These are phyloP conservation scores for Lachnellula cervina DNA, from an alignment of 2,329 filamentous ascomycete genomes.

Conservation along the genomic window DNA sequence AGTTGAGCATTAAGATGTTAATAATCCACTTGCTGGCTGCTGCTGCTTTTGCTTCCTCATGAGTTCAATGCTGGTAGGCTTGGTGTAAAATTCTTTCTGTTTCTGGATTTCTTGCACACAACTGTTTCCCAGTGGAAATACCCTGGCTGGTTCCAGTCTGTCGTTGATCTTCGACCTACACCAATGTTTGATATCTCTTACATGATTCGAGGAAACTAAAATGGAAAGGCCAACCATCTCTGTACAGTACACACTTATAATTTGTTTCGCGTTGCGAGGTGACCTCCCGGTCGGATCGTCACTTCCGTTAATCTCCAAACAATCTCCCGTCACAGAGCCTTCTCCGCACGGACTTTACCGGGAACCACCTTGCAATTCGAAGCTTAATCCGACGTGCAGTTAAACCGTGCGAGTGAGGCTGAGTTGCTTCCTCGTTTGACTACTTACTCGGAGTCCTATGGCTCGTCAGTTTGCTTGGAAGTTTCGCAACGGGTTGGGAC, in stretches of 20 bases:
- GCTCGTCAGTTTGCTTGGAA: background rate
- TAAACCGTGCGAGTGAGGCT: background rate
- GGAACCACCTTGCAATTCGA: background rate
- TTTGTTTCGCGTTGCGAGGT: background rate
- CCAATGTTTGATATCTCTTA: no score
- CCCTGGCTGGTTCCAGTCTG: background rate
- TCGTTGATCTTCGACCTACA: background rate
- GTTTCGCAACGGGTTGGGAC: background rate
- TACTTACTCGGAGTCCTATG: background rate
- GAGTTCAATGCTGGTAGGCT: background rate
- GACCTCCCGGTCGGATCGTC: background rate
- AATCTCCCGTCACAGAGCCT: background rate
- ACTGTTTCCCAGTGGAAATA: background rate
- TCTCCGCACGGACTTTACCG: background rate
- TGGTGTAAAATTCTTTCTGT: background rate
- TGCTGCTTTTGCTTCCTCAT: background rate
- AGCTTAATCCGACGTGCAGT: background rate
- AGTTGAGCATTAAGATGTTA: slow-evolving; percentile 23
- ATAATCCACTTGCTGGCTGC: slow-evolving; percentile 14
- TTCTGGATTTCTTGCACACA: background rate
- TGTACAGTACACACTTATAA: background rate
- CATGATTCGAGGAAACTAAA: no score
- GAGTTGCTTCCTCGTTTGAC: background rate
- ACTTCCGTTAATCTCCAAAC: background rate
- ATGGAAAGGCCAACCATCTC: no score